phyloP scores from a whole-genome alignment of 768 basidiomycete genomes.

The Kwoniella pini region DNA sequence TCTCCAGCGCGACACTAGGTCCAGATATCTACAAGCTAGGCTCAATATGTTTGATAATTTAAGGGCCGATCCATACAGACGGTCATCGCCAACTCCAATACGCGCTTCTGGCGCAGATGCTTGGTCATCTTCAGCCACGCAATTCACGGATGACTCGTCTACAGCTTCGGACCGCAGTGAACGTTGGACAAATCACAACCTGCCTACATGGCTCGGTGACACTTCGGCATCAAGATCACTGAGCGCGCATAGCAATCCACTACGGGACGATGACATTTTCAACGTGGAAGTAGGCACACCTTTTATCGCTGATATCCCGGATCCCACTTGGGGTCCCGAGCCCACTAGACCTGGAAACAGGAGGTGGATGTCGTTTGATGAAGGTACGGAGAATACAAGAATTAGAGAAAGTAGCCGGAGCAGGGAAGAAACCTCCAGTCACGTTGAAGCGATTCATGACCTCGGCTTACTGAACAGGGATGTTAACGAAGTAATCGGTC shows the following conservation, averaged over 20 bases:
- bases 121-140: background rate
- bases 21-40: constrained; percentile 12
- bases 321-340: background rate
- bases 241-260: no score
- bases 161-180: no score
- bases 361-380: constrained; percentile 21
- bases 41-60: constrained; percentile 5
- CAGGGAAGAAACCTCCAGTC: background rate
- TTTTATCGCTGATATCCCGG: no score
- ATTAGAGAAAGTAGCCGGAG: constrained; percentile 9
- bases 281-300: no score
- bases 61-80: background rate
- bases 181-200: background rate
- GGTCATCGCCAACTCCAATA: background rate
- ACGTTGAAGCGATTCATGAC: background rate
- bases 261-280: no score
- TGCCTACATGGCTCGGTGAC: background rate
- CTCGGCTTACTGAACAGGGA: constrained; percentile 12
- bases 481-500: constrained; percentile 16
- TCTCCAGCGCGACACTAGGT: background rate
- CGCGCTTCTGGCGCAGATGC: background rate
- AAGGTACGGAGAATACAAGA: no score
- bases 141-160: no score
- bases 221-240: background rate
- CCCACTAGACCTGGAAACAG: constrained; percentile 8